Percentiles rank a stretch among this genome's conserved stretches.
Evolutionary conservation across 2,329 filamentous ascomycete genomes (phyloP).

Genomic region (Fusarium robinianum): DNA sequence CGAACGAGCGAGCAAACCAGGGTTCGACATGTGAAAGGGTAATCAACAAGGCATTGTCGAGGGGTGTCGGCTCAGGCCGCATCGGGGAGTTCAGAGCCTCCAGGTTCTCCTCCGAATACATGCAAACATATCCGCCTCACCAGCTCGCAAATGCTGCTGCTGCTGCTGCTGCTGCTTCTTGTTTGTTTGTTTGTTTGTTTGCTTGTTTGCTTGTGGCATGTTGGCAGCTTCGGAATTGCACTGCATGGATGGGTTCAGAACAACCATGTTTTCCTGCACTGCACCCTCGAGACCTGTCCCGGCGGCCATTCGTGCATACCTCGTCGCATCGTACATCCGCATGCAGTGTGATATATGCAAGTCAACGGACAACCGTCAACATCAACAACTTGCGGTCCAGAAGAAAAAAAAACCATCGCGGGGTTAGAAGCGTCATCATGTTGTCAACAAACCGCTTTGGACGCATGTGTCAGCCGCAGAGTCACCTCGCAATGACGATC

Average conservation of each 20-base stretch:
- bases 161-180: constrained; percentile 6
- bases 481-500: constrained; percentile 11
- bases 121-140: too few species aligned
- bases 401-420: constrained; percentile 7
- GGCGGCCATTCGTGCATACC: constrained; percentile 15
- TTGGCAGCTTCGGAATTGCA: too few species aligned
- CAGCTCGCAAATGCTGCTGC: too few species aligned
- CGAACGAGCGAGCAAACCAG: constrained; percentile 23
- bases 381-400: too few species aligned
- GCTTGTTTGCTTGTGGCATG: too few species aligned
- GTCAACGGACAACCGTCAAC: constrained; percentile 9
- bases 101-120: constrained; percentile 29
- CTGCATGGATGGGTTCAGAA: too few species aligned
- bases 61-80: constrained; percentile 14
- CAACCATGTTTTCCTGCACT: constrained; percentile 21
- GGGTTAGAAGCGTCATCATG: constrained; percentile 13
- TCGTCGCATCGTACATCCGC: constrained; percentile 22
- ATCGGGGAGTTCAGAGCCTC: constrained; percentile 28
- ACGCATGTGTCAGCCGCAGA: constrained; percentile 23
- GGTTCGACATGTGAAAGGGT: constrained; percentile 15
- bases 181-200: constrained; percentile 31
- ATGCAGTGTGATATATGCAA: constrained; percentile 22
- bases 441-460: constrained; percentile 12
- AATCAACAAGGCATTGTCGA: constrained; percentile 20
- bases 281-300: constrained; percentile 6